Conservation (phyloP, 1,284 basidiomycete species). For the Ceratobasidium sp. region DNA sequence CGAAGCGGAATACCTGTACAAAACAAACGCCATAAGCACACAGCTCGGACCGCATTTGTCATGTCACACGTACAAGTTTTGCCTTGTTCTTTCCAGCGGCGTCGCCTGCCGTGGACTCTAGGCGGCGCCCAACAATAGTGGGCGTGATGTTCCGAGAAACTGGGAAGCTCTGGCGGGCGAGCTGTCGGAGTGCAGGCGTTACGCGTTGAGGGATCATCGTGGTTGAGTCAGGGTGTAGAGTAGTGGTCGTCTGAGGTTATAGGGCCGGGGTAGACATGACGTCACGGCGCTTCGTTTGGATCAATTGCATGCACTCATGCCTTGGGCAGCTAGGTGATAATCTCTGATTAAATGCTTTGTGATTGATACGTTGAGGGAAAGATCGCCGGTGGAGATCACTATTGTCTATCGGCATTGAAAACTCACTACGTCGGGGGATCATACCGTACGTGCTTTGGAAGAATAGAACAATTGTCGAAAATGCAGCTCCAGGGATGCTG, state of each 20-base stretch:
- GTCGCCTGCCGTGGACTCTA: slow-evolving; percentile 2
- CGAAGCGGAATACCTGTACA: slow-evolving; percentile 44
- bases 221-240: neutral
- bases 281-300: slow-evolving; percentile 38
- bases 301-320: slow-evolving; percentile 24
- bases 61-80: slow-evolving; percentile 32
- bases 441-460: neutral
- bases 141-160: neutral
- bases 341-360: neutral
- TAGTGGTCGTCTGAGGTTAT: slow-evolving; percentile 19
- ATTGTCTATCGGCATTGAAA: neutral
- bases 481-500: neutral
- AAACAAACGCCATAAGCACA: neutral
- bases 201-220: slow-evolving; percentile 37
- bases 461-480: neutral
- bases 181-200: slow-evolving; percentile 26
- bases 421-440: neutral
- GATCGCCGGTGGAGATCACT: neutral
- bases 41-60: neutral
- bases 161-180: neutral
- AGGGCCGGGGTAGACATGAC: slow-evolving; percentile 1
- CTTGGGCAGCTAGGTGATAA: neutral
- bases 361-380: neutral
- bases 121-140: slow-evolving; percentile 20
- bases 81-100: slow-evolving; percentile 25